These are phyloP conservation scores for Pseudogymnoascus pannorum DNA, from an alignment of 2,329 filamentous ascomycete species.

Conservation along the genomic window DNA sequence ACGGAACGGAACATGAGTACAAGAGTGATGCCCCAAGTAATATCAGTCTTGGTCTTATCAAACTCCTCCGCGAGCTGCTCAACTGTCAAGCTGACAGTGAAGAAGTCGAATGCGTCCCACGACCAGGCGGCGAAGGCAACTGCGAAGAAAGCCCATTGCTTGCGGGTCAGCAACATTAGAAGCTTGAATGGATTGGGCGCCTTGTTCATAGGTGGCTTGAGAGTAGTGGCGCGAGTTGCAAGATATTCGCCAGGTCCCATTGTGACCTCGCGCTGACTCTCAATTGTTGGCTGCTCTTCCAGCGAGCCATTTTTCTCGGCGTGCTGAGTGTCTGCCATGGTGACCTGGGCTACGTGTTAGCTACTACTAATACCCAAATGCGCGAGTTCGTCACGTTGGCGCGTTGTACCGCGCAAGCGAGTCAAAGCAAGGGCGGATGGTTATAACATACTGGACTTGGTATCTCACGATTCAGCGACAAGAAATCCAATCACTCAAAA, in stretches of 20 bases:
- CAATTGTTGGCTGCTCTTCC: not conserved
- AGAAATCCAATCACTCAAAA: not conserved
- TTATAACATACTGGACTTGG: not conserved
- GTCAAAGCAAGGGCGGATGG: not conserved
- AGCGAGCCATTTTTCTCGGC: not conserved
- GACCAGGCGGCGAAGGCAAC: conserved; percentile 72
- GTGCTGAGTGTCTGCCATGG: not conserved
- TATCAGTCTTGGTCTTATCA: conserved; percentile 52
- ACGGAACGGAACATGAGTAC: conserved; percentile 68
- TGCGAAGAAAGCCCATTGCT: conserved; percentile 68
- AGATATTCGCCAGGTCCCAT: conserved; percentile 35
- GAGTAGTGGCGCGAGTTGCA: conserved; percentile 44
- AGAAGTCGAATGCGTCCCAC: conserved; percentile 78
- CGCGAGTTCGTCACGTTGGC: not conserved
- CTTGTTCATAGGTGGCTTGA: conserved; percentile 53
- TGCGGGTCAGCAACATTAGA: conserved; percentile 53
- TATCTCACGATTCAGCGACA: not conserved
- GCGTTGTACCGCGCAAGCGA: not conserved
- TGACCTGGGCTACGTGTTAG: not conserved
- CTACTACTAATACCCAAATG: not conserved
- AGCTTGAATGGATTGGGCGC: conserved; percentile 65
- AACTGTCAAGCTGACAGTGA: conserved; percentile 72
- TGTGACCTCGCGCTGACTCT: not conserved
- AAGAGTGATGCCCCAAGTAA: conserved; percentile 68
- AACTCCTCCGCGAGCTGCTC: conserved; percentile 59